Conservation (phyloP, 2,329 filamentous ascomycete genomes). For the Beauveria australis region DNA sequence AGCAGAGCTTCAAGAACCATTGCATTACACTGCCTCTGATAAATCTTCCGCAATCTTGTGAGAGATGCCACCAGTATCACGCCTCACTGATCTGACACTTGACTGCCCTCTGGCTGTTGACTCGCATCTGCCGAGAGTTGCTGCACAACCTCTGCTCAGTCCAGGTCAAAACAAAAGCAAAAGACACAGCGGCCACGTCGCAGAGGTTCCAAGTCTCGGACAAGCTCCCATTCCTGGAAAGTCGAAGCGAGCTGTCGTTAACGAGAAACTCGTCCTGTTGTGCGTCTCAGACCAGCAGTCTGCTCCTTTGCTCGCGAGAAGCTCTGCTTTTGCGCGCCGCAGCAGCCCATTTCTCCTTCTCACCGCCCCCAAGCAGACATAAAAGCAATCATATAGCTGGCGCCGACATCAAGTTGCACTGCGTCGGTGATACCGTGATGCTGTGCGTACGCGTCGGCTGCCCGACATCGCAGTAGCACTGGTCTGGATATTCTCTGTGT, state of each 20-base stretch:
- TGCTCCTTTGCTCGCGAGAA: background rate
- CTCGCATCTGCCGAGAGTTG: background rate
- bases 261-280: background rate
- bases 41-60: conserved; percentile 5
- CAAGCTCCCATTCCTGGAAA: background rate
- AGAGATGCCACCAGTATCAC: conserved; percentile 6
- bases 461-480: background rate
- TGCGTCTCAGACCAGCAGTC: background rate
- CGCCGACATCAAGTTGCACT: background rate
- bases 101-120: background rate
- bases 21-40: conserved; percentile 2
- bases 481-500: background rate
- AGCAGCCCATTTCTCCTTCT: background rate
- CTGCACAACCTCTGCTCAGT: background rate
- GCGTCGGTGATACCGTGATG: background rate
- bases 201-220: background rate
- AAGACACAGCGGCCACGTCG: background rate
- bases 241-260: background rate
- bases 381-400: conserved; percentile 1
- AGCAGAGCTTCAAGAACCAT: background rate
- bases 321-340: background rate
- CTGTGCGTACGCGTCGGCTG: background rate
- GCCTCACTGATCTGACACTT: background rate
- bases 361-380: conserved; percentile 8
- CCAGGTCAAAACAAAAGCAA: background rate